Evolutionary conservation across 2,329 filamentous ascomycete genomes (phyloP), one percentile per base, ranked within the genome.

Genomic region (Neofusicoccum cordaticola): DNA sequence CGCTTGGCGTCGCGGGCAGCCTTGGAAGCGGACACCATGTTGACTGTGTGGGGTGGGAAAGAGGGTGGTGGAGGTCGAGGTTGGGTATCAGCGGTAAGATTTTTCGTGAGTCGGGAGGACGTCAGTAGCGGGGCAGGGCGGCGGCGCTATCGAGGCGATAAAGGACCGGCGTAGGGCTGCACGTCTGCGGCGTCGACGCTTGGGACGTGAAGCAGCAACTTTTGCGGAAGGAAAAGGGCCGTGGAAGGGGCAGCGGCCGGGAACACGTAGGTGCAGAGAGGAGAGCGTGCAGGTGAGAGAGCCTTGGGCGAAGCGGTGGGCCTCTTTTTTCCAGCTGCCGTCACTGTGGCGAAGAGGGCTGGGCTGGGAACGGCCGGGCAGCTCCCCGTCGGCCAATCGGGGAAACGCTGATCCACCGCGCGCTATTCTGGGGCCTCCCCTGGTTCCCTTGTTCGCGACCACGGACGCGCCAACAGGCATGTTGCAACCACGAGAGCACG

Each of bases 21-120:
- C 79, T 89, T 89, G 67, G 86, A 89, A 74, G 87, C 86, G 73
- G 87, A 89, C 70, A 89, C 86, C 87, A 89, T 89, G 70, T 68
- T 82, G 73, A 67, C 50, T 66, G 65, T 63, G 39, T 50, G 57
- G 48, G 44, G 45, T 48, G 47, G 62, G 64, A 63, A 67, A 68
- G 58, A 58, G 41, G 63, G 34, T 62, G 39, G 13, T 51, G 35
- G 37, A 17, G 53, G 37, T 41, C 22, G 22, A 19, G 53, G 63
- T 52, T 51, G 63, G 56, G 52, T 60, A 42, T 65, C 45, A 42
- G 53, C 41, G 52, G 53, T 51, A 64, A 65, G 63, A 65, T 51
- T 60, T 65, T 65, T 65, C 63, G 63, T 52, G 39, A 39, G 52
- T 22, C 62, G 51, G 63, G 44, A 52, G 53, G 63, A 65, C 63